Evolutionary conservation across 306 rosid genomes (phyloP), one percentile per base, ranked within the genome.

Genomic region (Lotus japonicus): DNA sequence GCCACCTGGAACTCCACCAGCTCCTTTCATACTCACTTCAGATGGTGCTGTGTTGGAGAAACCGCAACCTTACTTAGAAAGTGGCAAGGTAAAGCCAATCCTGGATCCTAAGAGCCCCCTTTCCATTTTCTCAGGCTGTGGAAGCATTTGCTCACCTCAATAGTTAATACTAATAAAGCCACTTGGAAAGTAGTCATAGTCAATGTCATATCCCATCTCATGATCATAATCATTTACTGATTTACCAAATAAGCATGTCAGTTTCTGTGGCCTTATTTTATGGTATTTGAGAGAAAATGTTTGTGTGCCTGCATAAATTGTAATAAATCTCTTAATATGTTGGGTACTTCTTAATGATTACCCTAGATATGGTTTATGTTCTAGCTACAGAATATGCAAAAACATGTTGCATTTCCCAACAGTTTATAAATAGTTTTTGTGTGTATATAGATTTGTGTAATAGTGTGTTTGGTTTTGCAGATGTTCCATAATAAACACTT

Each of bases 21-120:
- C 80, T 35, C 0, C 14, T 0, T 86, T 79, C 49, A 2, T 69
- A 7, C 75, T 89, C n/a, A 79, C 77, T 43, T 86, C 92, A 2
- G 72, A 69, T 13, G 89, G 79, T 3, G 18, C 75, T 6, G 13
- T 71, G 0, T 77, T 89, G 41, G 88, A 89, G 81, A 87, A 81
- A 43, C 76, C 83, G 7, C 43, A 51, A 45, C 87, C 94, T 49
- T 77, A 81, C 50, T 74, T 89, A 43, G 87, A 83, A 63, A 83
- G 83, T 77, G 96, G 92, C 2, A 81, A 87, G 69, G 92, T 88
- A 84, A 88, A 78, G 83, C 79, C 97, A 10, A 9, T 91, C n/a
- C 33, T 91, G 11, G 92, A 91, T n/a, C 86, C 95, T 10, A 86
- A 89, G 62, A 18, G 88, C 16, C 89, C n/a, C 86, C 0, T 85